Evolutionary conservation across 2,329 filamentous ascomycete species (phyloP).

Genomic region (Aureobasidium sp.): DNA sequence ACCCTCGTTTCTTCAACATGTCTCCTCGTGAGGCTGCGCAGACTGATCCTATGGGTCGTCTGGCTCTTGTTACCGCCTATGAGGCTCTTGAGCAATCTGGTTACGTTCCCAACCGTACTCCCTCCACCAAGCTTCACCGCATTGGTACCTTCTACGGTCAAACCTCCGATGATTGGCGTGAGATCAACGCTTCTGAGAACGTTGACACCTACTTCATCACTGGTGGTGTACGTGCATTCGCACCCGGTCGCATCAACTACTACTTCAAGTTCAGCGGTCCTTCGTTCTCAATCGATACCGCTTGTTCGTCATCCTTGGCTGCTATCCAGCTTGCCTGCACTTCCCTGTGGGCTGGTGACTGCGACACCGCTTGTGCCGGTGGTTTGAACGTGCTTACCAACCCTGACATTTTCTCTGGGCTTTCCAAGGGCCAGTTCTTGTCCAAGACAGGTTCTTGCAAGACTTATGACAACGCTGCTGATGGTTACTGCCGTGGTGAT

Average conservation of each 20-base stretch:
- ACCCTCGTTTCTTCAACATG: slow-evolving; percentile 84
- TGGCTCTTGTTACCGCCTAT: slow-evolving; percentile 69
- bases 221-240: slow-evolving; percentile 55
- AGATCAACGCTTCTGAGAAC: slow-evolving; percentile 65
- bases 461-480: slow-evolving; percentile 72
- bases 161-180: slow-evolving; percentile 69
- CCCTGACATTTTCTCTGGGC: slow-evolving; percentile 69
- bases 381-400: slow-evolving; percentile 74
- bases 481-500: slow-evolving; percentile 77
- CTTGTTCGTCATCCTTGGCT: slow-evolving; percentile 66
- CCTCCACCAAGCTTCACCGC: slow-evolving; percentile 56
- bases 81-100: slow-evolving; percentile 77
- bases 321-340: slow-evolving; percentile 67
- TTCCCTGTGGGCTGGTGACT: slow-evolving; percentile 66
- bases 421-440: slow-evolving; percentile 70
- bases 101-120: slow-evolving; percentile 64
- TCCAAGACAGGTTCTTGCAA: slow-evolving; percentile 71
- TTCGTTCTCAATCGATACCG: slow-evolving; percentile 67
- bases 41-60: slow-evolving; percentile 73
- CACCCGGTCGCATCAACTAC: slow-evolving; percentile 63
- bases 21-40: slow-evolving; percentile 72
- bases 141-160: slow-evolving; percentile 70
- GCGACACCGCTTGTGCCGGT: slow-evolving; percentile 73
- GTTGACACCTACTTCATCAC: slow-evolving; percentile 64
- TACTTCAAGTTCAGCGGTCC: slow-evolving; percentile 71